Conservation (phyloP, 257 asterid species). For the Orobanche coerulescens region DNA sequence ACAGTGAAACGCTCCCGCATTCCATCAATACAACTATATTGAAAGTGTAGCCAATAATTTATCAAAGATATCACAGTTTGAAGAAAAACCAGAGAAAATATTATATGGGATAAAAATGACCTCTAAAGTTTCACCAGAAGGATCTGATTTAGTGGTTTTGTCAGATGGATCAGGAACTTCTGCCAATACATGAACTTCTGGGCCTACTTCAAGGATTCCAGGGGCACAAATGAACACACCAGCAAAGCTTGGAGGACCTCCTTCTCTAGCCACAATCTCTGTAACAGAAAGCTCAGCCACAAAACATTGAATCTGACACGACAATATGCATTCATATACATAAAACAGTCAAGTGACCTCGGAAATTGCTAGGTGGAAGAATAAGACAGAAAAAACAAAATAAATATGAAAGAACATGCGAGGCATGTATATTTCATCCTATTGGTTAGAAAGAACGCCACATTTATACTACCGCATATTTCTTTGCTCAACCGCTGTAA, state of each 20-base stretch:
- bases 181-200: slow-evolving; percentile 79
- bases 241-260: slow-evolving; percentile 82
- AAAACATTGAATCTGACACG: slow-evolving; percentile 79
- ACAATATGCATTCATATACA: neutral
- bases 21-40: neutral
- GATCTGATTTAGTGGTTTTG: slow-evolving; percentile 28
- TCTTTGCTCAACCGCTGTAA: neutral
- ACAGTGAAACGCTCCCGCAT: neutral
- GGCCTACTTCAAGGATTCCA: slow-evolving; percentile 86
- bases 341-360: too few species aligned
- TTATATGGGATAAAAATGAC: slow-evolving; percentile 20
- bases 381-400: neutral
- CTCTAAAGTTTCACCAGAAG: slow-evolving; percentile 35
- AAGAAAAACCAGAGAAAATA: neutral
- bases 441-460: neutral
- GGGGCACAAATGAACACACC: slow-evolving; percentile 90
- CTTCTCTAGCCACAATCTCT: slow-evolving; percentile 71
- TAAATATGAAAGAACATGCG: neutral
- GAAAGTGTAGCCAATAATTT: neutral
- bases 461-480: neutral
- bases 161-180: slow-evolving; percentile 47
- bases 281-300: slow-evolving; percentile 82
- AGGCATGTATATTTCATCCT: neutral
- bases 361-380: too few species aligned
- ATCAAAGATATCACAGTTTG: neutral